These are phyloP conservation scores for Colletotrichum horii DNA, from an alignment of 2,329 filamentous ascomycete genomes.

Conservation along the genomic window DNA sequence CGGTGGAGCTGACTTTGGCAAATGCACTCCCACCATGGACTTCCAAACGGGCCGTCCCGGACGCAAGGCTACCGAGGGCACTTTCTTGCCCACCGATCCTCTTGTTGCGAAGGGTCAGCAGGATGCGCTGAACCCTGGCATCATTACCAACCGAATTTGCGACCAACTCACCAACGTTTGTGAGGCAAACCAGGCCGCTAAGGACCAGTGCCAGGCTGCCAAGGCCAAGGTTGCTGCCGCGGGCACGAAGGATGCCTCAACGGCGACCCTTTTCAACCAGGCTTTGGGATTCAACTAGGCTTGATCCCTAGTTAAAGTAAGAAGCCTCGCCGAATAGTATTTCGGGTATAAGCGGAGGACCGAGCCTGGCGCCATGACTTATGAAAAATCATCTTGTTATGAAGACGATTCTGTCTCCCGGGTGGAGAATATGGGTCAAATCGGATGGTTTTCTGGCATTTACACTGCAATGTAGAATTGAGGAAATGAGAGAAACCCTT, in stretches of 20 bases:
- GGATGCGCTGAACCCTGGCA: conserved; percentile 66
- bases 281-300: conserved; percentile 44
- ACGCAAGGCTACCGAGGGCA: conserved; percentile 57
- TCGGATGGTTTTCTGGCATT: background rate
- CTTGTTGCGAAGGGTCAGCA: conserved; percentile 59
- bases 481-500: background rate
- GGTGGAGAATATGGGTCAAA: background rate
- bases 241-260: conserved; percentile 52
- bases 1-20: conserved; percentile 50
- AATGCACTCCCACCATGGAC: conserved; percentile 56
- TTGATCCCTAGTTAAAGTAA: background rate
- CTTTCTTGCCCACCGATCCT: conserved; percentile 63
- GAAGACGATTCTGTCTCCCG: background rate
- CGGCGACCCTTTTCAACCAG: conserved; percentile 53
- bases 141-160: conserved; percentile 67
- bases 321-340: background rate
- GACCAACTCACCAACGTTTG: conserved; percentile 66
- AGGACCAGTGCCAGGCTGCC: conserved; percentile 51
- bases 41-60: conserved; percentile 59
- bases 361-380: background rate
- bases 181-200: conserved; percentile 59
- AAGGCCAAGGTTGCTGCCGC: conserved; percentile 54
- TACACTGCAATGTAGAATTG: background rate
- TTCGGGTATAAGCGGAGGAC: background rate
- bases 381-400: background rate